Evolutionary conservation across 164 flowering plant genomes (phyloP).

Genomic region (Taxillus chinensis): DNA sequence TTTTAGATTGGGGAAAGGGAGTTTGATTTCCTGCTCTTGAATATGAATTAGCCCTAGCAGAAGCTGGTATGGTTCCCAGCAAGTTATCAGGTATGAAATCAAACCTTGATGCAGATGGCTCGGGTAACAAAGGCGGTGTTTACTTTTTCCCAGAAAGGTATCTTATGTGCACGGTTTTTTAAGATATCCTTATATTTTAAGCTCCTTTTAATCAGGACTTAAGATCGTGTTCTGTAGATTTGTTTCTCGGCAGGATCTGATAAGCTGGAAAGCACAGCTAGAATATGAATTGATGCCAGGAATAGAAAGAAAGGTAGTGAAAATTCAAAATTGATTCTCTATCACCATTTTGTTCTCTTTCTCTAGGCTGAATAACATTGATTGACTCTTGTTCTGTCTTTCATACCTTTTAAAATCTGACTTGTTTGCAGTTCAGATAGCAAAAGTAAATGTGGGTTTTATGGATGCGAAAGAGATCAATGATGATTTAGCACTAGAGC

Average conservation of each 20-base stretch:
- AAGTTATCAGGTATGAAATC: constrained; percentile 35
- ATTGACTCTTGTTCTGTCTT: constrained; percentile 8
- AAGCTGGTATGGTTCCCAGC: constrained; percentile 76
- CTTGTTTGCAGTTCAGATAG: constrained; percentile 92
- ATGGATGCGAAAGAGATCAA: constrained; percentile 56
- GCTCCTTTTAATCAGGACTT: not conserved
- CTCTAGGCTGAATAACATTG: not conserved
- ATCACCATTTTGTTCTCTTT: not conserved
- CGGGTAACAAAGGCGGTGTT: constrained; percentile 13
- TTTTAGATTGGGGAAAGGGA: not conserved
- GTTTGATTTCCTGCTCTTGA: constrained; percentile 7
- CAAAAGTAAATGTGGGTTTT: constrained; percentile 44
- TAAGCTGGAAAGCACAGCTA: constrained; percentile 74
- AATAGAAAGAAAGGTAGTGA: constrained; percentile 45
- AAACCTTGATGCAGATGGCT: constrained; percentile 15
- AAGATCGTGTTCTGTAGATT: constrained; percentile 28
- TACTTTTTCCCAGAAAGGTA: constrained; percentile 76
- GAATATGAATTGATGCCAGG: constrained; percentile 46
- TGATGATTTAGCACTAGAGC: constrained; percentile 36
- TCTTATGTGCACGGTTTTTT: not conserved
- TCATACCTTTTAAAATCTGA: constrained; percentile 49
- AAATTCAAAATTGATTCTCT: not conserved
- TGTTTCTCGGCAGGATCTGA: constrained; percentile 61
- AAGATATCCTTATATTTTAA: not conserved
- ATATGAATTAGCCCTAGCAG: constrained; percentile 59